Base-by-base conservation (phyloP, 2,329 filamentous ascomycete species). In the Phialophora macrospora region DNA sequence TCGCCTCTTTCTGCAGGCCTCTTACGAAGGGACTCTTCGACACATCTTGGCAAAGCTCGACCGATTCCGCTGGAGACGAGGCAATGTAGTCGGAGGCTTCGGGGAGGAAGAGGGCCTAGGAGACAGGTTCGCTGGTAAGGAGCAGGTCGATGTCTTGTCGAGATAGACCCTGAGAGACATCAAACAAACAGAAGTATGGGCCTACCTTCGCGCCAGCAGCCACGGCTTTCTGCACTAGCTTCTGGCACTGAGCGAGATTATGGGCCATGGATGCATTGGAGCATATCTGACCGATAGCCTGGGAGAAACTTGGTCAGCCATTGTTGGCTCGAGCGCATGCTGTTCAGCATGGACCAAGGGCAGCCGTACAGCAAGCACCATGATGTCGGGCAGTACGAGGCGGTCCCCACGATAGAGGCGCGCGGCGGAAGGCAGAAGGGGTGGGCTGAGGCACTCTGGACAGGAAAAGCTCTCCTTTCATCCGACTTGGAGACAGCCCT, bases 21-120 rank as follows among this genome's bases (percentile, higher is more conserved):
- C 83, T 80, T 12, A 97, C 89, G 76, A 97, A 97, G 30, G 86
- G 84, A 12, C 88, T 92, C 24, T 83, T 80, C 1, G 83, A 76
- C 46, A 89, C 85, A 2, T 92, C 84, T 64, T 84, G 85, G 69
- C 87, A 92, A 9, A 97, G 87, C 4, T 86, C 83, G 8, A 93
- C 79, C 0, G 89, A 90, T 72, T 93, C 88, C 11, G 85, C 77
- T 2, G 88, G 82, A 0, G 87, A 88, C 1, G 84, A 82, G 22
- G 87, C 90, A 73, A 97, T 93, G 81, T 97, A 97, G 80, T 97
- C 93, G 63, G 87, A 87, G 26, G 94, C 94, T 83, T 97, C 94
- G 12, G 94, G 94, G 60, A 97, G 88, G 80, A 98, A 97, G 57
- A 97, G 85, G 20, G 90, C 87, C 86, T 91, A 68, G n/a, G 62